Percentiles rank a stretch among this genome's conserved stretches.
Evolutionary conservation across 495 filamentous ascomycete genomes (phyloP).

Genomic region (Xylaria nigripes): DNA sequence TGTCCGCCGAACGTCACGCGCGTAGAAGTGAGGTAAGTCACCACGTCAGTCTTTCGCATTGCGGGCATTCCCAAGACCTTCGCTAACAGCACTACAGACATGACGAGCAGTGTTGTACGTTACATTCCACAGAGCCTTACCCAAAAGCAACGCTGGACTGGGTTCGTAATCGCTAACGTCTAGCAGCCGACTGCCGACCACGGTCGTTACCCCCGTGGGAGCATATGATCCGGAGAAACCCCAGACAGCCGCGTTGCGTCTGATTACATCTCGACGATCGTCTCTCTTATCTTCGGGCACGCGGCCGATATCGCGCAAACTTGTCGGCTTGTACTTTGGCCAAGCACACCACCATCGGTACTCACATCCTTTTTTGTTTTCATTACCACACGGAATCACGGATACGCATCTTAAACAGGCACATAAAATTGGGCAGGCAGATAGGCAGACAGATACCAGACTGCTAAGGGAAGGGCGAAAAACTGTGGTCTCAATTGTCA

Average conservation of each 20-base stretch:
- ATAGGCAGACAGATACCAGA: conserved; percentile 2
- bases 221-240: conserved; percentile 25
- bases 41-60: neutral
- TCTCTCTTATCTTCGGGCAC: neutral
- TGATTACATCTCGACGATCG: neutral
- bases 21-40: conserved; percentile 24
- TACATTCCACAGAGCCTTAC: neutral
- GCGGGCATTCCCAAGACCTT: neutral
- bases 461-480: conserved; percentile 3
- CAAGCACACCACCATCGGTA: no score
- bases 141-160: neutral
- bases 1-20: conserved; percentile 27
- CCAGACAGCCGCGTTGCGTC: conserved; percentile 18
- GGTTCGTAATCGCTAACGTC: neutral
- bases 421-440: conserved; percentile 5
- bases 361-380: neutral
- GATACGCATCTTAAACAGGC: neutral
- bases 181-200: conserved; percentile 23
- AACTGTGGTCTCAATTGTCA: neutral
- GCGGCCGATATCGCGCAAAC: neutral
- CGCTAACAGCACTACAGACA: conserved; percentile 14
- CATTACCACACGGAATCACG: neutral
- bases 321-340: neutral
- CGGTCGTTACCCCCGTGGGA: conserved; percentile 24
- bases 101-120: conserved; percentile 27